Percentiles rank a stretch among this genome's conserved stretches.
phyloP scores from a whole-genome alignment of 208 protist species.

The Porcisia hertigi region DNA sequence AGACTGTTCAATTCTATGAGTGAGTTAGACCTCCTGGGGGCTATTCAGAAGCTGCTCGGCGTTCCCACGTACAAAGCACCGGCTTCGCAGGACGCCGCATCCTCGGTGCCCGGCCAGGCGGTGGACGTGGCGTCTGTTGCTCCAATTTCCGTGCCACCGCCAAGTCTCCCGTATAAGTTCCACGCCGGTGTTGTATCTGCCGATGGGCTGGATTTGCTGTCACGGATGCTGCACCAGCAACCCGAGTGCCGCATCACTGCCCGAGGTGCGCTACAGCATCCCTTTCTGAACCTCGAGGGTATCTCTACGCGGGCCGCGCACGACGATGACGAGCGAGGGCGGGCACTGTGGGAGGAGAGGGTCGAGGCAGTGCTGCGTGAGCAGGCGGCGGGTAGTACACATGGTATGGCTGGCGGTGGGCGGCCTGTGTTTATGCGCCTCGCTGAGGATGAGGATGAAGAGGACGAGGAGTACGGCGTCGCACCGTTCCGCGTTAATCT shows the following conservation, averaged over 20 bases:
- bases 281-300: slow-evolving; percentile 44
- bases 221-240: slow-evolving; percentile 60
- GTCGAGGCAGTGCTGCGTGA: slow-evolving; percentile 28
- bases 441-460: slow-evolving; percentile 17
- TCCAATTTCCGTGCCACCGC: slow-evolving; percentile 6
- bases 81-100: background rate
- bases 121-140: background rate
- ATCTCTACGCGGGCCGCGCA: background rate
- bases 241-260: slow-evolving; percentile 62
- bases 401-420: background rate
- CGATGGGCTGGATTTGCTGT: slow-evolving; percentile 71
- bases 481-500: slow-evolving; percentile 15
- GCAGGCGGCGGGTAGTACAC: background rate
- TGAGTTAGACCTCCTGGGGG: slow-evolving; percentile 79
- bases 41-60: slow-evolving; percentile 84
- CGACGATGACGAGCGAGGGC: slow-evolving; percentile 39
- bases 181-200: slow-evolving; percentile 40
- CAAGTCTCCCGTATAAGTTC: slow-evolving; percentile 73
- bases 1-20: slow-evolving; percentile 68
- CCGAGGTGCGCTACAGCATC: slow-evolving; percentile 60
- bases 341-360: slow-evolving; percentile 49
- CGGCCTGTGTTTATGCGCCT: slow-evolving; percentile 33
- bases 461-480: slow-evolving; percentile 17
- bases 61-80: background rate
- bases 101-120: background rate